phyloP scores from a whole-genome alignment of 805 yeast species.

The Tetrapisispora namnaoensis region DNA sequence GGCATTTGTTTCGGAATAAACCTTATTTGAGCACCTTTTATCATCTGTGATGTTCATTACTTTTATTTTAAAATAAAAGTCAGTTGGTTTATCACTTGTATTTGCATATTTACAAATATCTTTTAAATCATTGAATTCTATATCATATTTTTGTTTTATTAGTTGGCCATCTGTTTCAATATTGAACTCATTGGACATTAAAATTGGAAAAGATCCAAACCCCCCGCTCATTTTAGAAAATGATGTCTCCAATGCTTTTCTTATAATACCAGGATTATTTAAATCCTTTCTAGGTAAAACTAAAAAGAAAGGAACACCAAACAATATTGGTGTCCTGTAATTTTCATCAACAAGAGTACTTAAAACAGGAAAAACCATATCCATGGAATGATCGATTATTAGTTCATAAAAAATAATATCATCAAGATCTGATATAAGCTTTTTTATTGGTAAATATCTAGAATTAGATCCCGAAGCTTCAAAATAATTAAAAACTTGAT shows the following conservation, averaged over 20 bases:
- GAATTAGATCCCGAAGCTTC: constrained; percentile 47
- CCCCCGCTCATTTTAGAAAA: constrained; percentile 42
- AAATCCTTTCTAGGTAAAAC: constrained; percentile 44
- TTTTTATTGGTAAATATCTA: constrained; percentile 53
- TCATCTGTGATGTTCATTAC: not conserved
- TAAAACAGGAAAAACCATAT: constrained; percentile 52
- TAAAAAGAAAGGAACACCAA: constrained; percentile 73
- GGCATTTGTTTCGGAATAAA: not conserved
- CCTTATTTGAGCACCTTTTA: not conserved
- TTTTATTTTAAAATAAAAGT: constrained; percentile 18
- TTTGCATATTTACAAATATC: constrained; percentile 12
- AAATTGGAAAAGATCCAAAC: constrained; percentile 19
- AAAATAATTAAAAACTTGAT: constrained; percentile 59
- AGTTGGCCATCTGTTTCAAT: constrained; percentile 20
- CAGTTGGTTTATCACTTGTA: constrained; percentile 6
- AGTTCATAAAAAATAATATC: constrained; percentile 56
- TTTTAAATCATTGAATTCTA: constrained; percentile 15
- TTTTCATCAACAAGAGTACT: constrained; percentile 35
- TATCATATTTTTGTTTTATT: constrained; percentile 16
- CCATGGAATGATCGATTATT: constrained; percentile 32
- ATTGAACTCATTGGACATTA: constrained; percentile 6
- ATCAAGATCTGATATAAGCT: constrained; percentile 54
- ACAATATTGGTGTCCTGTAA: constrained; percentile 36
- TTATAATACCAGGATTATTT: constrained; percentile 46
- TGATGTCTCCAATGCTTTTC: constrained; percentile 44